Base-by-base conservation (phyloP, 495 filamentous ascomycete species). In the Pyrenopolyporus hunteri region DNA sequence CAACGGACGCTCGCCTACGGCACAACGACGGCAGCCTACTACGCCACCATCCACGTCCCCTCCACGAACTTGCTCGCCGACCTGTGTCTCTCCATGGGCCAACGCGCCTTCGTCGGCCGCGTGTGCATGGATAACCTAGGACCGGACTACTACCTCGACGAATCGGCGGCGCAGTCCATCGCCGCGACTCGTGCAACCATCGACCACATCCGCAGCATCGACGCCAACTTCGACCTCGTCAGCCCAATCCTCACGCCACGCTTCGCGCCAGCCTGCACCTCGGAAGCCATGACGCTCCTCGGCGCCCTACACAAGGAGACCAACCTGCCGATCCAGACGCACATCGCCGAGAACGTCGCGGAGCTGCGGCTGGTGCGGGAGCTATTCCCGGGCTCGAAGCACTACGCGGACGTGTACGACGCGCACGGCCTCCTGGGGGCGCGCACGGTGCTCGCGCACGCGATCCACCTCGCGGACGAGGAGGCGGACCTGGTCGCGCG, bases 11-110 rank as follows among this genome's bases (percentile, higher is more conserved):
- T 98, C 33, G 81, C 90, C 42, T 83, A 96, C 74, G 93, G 93
- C 56, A 98, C 93, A 17, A 98, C 93, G 0, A 90, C 85, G 8
- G 92, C 91, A 2, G 84, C 90, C 25, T 98, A 97, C 79, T 97
- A 91, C 77, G 93, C 93, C 33, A 97, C 93, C 35, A 85, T 89
- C 58, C 85, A 92, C 74, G 87, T 91, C 11, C 73, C 83, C 1
- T 81, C 90, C 2, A 98, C 93, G 6, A 96, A 96, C 75, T 83
- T 95, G 4, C 88, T 98, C 19, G 90, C 93, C 2, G 83, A 87
- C 37, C 83, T 96, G 42, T 94, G 91, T 68, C 80, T 89, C 20
- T 66, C 73, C 0, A 78, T 80, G 19, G 94, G 94, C 39, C 94
- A 97, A 73, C 83, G 93, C 51, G 93, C 93, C 26, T 89, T 97